Evolutionary conservation across 495 filamentous ascomycete species (phyloP), one percentile per base, ranked within the genome.

Genomic region (Aspergillus taichungensis): DNA sequence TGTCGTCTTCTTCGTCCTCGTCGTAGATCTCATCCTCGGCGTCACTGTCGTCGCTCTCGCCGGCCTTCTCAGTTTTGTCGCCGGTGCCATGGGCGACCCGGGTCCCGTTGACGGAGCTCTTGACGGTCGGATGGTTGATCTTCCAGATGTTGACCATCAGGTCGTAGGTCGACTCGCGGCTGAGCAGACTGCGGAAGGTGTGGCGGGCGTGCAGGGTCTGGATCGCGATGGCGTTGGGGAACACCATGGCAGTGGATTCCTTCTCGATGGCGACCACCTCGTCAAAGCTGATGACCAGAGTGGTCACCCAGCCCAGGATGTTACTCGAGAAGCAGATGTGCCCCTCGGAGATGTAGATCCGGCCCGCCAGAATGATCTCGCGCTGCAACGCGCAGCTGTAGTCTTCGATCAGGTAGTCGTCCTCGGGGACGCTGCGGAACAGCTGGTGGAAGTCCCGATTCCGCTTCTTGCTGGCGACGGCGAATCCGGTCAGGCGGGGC

Each of bases 321-420:
- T 99, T 99, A 63, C 92, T 97, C 48, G 89, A 94, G 66, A 99
- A 99, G 68, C 92, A 99, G 31, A 99, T 82, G 53, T 99, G 90
- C 5, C 90, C 88, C 64, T 99, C 92, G 0, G 91, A 96, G 28
- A 99, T 84, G 55, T 99, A 99, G 10, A 99, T 76, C 33, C 92
- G 78, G 2, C 92, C 92, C 51, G 95, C 91, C 8, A 94, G 77
- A 36, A 99, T 82, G 46, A 99, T 99, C 59, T 99, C 92, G 42
- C 87, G 80, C 60, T 99, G 92, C 12, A 99, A 63, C 11, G 92
- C 92, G 57, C 90, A 95, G 57, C 94, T 95, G 60, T 96, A 99
- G 62, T 99, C 92, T 59, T 99, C 92, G 48, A 99, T 97, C 8
- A 99, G 73, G 52, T 92, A 96, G 60, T 99, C 92, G 53, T 97